Conservation (phyloP, 2,329 filamentous ascomycete genomes). For the Allantophomopsis cytisporea region DNA sequence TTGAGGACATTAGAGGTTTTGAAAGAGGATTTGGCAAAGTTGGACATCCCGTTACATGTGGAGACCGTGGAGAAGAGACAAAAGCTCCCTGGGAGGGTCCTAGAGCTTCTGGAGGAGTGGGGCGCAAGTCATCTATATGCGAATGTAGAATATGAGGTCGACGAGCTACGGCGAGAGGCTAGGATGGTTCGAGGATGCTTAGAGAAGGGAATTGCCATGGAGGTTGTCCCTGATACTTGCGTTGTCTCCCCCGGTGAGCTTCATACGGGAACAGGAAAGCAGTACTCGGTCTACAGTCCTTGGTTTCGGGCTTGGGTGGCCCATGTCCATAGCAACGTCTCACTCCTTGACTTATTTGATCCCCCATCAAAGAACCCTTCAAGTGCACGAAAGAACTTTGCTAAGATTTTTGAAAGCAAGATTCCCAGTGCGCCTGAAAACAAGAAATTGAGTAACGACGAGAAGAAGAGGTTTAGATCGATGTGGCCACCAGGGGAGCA, state of each 20-base stretch:
- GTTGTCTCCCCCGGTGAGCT: constrained; percentile 64
- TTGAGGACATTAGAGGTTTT: constrained; percentile 57
- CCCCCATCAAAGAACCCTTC: constrained; percentile 41
- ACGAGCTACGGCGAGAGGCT: constrained; percentile 71
- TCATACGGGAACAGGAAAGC: constrained; percentile 53
- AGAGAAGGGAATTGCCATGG: constrained; percentile 51
- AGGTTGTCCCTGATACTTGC: constrained; percentile 70
- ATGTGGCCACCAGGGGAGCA: constrained; percentile 68
- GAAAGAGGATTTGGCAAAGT: constrained; percentile 47
- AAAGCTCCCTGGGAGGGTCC: constrained; percentile 43
- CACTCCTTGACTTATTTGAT: constrained; percentile 49
- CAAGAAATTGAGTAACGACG: constrained; percentile 45
- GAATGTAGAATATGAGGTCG: constrained; percentile 86
- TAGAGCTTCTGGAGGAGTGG: constrained; percentile 58
- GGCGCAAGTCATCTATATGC: constrained; percentile 61
- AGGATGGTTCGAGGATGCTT: constrained; percentile 46
- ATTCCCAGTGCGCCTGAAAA: constrained; percentile 50
- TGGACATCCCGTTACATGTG: constrained; percentile 68
- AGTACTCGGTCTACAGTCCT: constrained; percentile 74
- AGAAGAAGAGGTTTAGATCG: constrained; percentile 38
- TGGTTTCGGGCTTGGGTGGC: constrained; percentile 71
- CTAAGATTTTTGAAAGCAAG: constrained; percentile 40
- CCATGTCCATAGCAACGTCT: constrained; percentile 55
- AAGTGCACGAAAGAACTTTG: constrained; percentile 27
- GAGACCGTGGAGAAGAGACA: constrained; percentile 57